phyloP scores from a whole-genome alignment of 1,284 basidiomycete species.

The Ganoderma lingzhi region DNA sequence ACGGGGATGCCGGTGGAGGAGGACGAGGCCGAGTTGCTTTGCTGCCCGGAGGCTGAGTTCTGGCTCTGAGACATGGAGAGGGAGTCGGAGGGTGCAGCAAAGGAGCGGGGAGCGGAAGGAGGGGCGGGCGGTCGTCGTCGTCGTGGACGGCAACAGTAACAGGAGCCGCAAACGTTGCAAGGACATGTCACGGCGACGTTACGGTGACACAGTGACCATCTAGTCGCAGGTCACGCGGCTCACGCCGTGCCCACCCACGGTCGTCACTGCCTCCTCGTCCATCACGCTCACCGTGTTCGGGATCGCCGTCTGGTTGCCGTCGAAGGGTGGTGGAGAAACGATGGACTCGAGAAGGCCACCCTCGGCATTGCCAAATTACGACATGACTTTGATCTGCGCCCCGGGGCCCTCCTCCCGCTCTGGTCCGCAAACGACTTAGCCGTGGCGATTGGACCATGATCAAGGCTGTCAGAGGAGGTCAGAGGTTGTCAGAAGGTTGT shows the following conservation, averaged over 20 bases:
- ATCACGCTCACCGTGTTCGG: not conserved
- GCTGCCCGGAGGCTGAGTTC: constrained; percentile 3
- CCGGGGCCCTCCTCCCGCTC: not conserved
- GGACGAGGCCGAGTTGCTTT: constrained; percentile 7
- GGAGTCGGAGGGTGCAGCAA: constrained; percentile 8
- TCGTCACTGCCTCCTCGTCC: not conserved
- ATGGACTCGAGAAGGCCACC: not conserved
- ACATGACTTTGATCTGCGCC: not conserved
- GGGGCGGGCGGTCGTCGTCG: constrained; percentile 24
- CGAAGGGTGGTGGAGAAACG: not conserved
- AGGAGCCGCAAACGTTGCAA: constrained; percentile 5
- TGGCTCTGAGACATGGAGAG: constrained; percentile 17
- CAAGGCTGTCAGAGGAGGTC: not conserved
- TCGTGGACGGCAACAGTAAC: constrained; percentile 8
- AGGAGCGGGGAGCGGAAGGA: constrained; percentile 22
- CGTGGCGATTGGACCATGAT: not conserved
- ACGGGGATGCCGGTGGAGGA: constrained; percentile 50
- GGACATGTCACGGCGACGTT: not conserved
- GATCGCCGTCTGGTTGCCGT: not conserved
- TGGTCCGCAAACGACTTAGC: not conserved
- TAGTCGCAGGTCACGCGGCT: not conserved
- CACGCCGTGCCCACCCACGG: not conserved
- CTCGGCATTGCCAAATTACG: not conserved
- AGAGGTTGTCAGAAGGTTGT: not conserved
- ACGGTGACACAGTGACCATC: not conserved